Evolutionary conservation across 495 filamentous ascomycete genomes (phyloP).

Genomic region (Aspergillus haitiensis): DNA sequence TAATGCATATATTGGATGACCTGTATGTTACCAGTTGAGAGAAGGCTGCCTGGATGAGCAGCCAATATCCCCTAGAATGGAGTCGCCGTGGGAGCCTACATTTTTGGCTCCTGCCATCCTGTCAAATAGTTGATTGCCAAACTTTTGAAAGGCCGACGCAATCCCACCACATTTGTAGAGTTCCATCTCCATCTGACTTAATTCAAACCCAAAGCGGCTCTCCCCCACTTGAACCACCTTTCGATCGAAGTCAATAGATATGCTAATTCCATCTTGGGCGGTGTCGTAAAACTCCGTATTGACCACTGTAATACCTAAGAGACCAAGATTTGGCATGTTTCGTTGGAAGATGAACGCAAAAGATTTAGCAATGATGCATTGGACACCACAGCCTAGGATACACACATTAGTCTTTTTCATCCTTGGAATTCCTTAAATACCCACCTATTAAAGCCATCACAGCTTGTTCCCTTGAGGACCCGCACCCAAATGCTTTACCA

Average conservation of each 20-base stretch:
- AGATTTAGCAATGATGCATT: slow-evolving; percentile 43
- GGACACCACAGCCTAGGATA: slow-evolving; percentile 25
- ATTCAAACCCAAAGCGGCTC: slow-evolving; percentile 30
- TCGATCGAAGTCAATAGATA: slow-evolving; percentile 28
- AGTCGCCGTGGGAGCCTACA: not conserved
- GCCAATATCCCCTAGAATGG: too few species aligned
- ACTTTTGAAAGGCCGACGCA: slow-evolving; percentile 34
- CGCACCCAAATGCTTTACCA: slow-evolving; percentile 44
- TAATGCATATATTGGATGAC: too few species aligned
- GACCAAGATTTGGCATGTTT: slow-evolving; percentile 42
- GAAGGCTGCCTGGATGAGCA: too few species aligned
- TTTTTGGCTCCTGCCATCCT: slow-evolving; percentile 15
- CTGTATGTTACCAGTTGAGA: too few species aligned
- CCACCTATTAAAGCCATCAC: slow-evolving; percentile 37
- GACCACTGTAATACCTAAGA: slow-evolving; percentile 38
- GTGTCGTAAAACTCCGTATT: slow-evolving; percentile 37
- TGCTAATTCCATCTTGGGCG: slow-evolving; percentile 30
- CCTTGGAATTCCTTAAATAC: not conserved
- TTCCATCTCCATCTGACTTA: slow-evolving; percentile 38
- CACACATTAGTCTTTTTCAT: not conserved
- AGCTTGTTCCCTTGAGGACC: slow-evolving; percentile 45
- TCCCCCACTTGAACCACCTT: slow-evolving; percentile 24
- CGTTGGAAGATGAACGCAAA: slow-evolving; percentile 45
- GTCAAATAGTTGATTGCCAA: slow-evolving; percentile 39
- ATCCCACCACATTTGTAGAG: slow-evolving; percentile 35